These are phyloP conservation scores for Protea cynaroides DNA, from an alignment of 164 flowering plant genomes.

Conservation along the genomic window DNA sequence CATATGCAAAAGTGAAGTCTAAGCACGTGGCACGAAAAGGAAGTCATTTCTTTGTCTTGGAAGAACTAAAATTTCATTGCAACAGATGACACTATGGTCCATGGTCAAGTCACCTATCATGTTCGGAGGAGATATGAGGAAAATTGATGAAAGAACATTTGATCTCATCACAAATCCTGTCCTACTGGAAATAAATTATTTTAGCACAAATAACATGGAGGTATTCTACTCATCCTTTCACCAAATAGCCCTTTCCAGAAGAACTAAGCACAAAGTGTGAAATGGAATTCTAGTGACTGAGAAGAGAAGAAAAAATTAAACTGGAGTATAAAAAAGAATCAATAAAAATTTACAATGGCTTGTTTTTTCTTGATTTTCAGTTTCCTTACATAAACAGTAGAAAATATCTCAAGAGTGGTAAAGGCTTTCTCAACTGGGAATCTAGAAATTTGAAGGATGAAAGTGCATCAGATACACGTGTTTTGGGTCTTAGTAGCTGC, in stretches of 20 bases:
- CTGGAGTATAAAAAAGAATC: no score
- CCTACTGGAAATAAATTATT: slow-evolving; percentile 63
- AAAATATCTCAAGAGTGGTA: slow-evolving; percentile 3
- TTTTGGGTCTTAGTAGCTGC: slow-evolving; percentile 52
- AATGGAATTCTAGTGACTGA: background rate
- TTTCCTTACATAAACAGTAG: slow-evolving; percentile 40
- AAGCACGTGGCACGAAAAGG: no score
- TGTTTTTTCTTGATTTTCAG: slow-evolving; percentile 26
- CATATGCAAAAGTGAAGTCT: no score
- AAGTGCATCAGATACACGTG: slow-evolving; percentile 7
- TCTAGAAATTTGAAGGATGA: slow-evolving; percentile 14
- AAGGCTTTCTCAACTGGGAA: background rate
- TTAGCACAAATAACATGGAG: slow-evolving; percentile 76
- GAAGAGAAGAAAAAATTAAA: no score
- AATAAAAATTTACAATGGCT: background rate
- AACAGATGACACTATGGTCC: slow-evolving; percentile 89
- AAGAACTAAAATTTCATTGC: slow-evolving; percentile 10
- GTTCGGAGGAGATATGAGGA: slow-evolving; percentile 89
- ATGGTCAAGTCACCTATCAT: slow-evolving; percentile 92
- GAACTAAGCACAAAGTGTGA: background rate
- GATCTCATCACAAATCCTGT: slow-evolving; percentile 67
- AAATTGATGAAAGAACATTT: slow-evolving; percentile 52
- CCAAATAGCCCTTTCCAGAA: background rate
- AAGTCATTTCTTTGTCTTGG: slow-evolving; percentile 1
- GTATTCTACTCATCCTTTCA: slow-evolving; percentile 16